These are phyloP conservation scores for Paramecium biaurelia DNA, from an alignment of 73 alveolate species.

Conservation along the genomic window DNA sequence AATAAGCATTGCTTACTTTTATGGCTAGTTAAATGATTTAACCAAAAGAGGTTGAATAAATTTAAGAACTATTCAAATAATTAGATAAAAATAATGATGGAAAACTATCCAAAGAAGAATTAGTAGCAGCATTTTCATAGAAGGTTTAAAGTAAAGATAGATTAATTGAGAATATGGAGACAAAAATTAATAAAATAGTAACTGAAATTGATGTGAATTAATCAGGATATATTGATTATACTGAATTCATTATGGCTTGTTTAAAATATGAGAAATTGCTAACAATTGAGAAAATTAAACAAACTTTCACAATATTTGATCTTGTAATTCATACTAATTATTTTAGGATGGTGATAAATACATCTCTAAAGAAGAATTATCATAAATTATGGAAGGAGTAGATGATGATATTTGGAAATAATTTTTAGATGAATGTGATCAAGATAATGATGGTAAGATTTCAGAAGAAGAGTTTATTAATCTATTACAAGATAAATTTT, in stretches of 20 bases:
- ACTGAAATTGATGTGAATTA: slow-evolving; percentile 61
- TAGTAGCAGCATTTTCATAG: background rate
- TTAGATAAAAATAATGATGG: slow-evolving; percentile 57
- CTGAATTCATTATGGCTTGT: slow-evolving; percentile 65
- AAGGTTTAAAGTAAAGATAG: background rate
- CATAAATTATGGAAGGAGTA: slow-evolving; percentile 58
- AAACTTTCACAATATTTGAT: slow-evolving; percentile 65
- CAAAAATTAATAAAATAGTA: slow-evolving; percentile 3
- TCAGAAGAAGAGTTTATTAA: slow-evolving; percentile 60
- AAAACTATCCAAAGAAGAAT: background rate
- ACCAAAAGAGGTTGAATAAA: slow-evolving; percentile 12
- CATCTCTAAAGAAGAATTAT: slow-evolving; percentile 59
- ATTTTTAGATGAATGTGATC: slow-evolving; percentile 56
- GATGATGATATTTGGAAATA: slow-evolving; percentile 61
- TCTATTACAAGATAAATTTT: background rate
- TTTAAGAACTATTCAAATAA: background rate
- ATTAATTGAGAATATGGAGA: slow-evolving; percentile 20
- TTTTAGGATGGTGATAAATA: slow-evolving; percentile 60
- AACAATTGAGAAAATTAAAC: slow-evolving; percentile 50
- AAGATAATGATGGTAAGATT: slow-evolving; percentile 61
- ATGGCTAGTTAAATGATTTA: slow-evolving; percentile 47
- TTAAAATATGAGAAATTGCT: slow-evolving; percentile 31
- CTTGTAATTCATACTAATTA: background rate
- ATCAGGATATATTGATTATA: slow-evolving; percentile 62
- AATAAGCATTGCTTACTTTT: slow-evolving; percentile 22